A percentile compares a stretch with the other conserved stretches of the same genome.
These are phyloP conservation scores for Cyanidioschyzon merolae DNA, from an alignment of 23 red algal species.

Conservation along the genomic window DNA sequence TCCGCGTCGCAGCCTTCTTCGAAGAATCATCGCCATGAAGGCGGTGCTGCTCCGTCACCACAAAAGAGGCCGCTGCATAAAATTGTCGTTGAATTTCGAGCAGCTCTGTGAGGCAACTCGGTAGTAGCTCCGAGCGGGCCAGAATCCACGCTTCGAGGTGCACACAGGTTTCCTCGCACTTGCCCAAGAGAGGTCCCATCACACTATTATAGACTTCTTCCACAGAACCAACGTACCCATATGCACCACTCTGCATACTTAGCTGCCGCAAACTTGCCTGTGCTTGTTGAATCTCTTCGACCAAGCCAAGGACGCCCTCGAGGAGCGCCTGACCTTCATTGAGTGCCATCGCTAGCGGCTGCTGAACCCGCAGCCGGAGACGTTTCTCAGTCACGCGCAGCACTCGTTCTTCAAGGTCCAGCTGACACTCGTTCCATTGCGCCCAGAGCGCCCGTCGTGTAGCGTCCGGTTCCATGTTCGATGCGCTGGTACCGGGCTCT, in stretches of 20 bases:
- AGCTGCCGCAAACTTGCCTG: background rate
- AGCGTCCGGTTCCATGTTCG: background rate
- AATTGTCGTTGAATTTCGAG: constrained; percentile 6
- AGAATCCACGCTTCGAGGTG: background rate
- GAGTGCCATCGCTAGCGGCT: background rate
- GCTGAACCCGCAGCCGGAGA: background rate
- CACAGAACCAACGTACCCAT: background rate
- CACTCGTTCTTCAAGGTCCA: background rate
- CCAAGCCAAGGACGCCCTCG: background rate
- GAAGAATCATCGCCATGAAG: too few species aligned
- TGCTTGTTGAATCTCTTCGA: background rate
- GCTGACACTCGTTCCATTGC: background rate
- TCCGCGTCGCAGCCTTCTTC: too few species aligned
- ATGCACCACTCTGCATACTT: background rate
- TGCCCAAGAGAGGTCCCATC: background rate
- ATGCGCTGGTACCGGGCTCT: background rate
- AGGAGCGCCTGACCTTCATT: background rate
- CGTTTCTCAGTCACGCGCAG: constrained; percentile 1
- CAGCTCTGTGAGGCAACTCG: background rate
- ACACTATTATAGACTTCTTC: background rate
- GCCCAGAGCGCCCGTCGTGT: background rate
- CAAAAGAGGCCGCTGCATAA: background rate
- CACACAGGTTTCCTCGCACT: background rate
- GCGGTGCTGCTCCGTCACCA: background rate
- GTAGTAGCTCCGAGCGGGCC: background rate